Evolutionary conservation across 129 eudicot species (phyloP).

Genomic region (Logfia minima): DNA sequence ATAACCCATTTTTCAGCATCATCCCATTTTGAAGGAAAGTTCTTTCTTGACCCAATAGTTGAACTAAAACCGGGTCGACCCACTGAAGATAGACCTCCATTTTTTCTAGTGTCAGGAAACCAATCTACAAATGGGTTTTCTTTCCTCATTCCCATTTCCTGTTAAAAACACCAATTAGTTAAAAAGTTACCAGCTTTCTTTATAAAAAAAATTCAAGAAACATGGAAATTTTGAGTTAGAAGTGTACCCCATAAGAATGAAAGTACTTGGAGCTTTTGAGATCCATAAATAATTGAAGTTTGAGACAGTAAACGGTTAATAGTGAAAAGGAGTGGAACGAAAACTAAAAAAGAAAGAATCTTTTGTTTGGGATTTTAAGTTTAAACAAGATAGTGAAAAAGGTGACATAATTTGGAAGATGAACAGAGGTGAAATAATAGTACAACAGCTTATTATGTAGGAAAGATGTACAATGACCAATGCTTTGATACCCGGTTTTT

Average conservation of each 20-base stretch:
- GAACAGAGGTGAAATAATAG: conserved; percentile 31
- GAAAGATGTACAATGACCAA: conserved; percentile 8
- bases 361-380: conserved; percentile 22
- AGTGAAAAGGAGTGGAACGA: not conserved
- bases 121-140: conserved; percentile 55
- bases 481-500: too few relatives aligned
- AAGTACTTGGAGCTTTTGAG: conserved; percentile 17
- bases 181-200: not conserved
- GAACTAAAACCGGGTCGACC: conserved; percentile 76
- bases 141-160: conserved; percentile 7
- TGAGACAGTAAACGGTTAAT: conserved; percentile 2
- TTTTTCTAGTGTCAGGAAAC: conserved; percentile 31
- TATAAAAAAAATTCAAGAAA: not conserved
- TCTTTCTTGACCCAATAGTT: conserved; percentile 56
- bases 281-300: conserved; percentile 14
- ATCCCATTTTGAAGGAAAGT: conserved; percentile 85
- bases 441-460: conserved; percentile 21
- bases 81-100: conserved; percentile 57
- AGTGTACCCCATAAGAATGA: conserved; percentile 4
- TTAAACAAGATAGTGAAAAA: conserved; percentile 18
- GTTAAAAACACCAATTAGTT: not conserved
- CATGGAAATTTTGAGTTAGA: not conserved
- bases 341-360: conserved; percentile 13
- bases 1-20: conserved; percentile 89
- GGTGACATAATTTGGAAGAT: conserved; percentile 26